Evolutionary conservation across 345 rosid species (phyloP).

Genomic region (Erucastrum elatum): DNA sequence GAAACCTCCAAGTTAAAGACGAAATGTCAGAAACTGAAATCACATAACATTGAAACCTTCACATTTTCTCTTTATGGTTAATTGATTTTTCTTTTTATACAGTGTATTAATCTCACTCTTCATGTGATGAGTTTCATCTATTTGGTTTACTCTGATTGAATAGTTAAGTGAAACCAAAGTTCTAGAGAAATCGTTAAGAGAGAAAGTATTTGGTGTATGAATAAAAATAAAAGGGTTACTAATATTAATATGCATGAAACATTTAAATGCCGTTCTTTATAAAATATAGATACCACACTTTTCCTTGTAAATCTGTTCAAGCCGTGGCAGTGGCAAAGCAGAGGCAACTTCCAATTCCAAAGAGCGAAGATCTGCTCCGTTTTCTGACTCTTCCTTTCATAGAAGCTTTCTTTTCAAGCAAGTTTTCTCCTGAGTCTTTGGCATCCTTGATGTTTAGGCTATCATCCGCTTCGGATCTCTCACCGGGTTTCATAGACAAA

Average conservation of each 20-base stretch:
- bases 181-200: background rate
- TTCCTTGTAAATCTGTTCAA: conserved; percentile 18
- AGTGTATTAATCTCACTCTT: background rate
- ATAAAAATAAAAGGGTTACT: too few species aligned
- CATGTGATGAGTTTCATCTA: conserved; percentile 1
- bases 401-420: conserved; percentile 31
- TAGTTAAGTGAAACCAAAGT: background rate
- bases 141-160: background rate
- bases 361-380: conserved; percentile 56
- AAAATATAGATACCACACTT: too few species aligned
- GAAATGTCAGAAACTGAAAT: background rate
- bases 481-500: background rate
- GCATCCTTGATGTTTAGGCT: conserved; percentile 23
- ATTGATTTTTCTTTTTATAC: background rate
- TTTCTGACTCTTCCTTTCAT: conserved; percentile 51
- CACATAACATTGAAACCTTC: background rate
- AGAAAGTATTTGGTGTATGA: too few species aligned
- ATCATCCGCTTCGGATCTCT: conserved; percentile 29
- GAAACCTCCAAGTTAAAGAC: conserved; percentile 51
- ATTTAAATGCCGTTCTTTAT: too few species aligned
- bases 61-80: background rate
- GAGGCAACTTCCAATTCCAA: conserved; percentile 70
- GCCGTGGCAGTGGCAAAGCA: conserved; percentile 60
- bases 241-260: too few species aligned
- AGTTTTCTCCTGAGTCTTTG: conserved; percentile 31